Conservation (phyloP, 768 basidiomycete genomes). For the Amanita pseudoporphyria region DNA sequence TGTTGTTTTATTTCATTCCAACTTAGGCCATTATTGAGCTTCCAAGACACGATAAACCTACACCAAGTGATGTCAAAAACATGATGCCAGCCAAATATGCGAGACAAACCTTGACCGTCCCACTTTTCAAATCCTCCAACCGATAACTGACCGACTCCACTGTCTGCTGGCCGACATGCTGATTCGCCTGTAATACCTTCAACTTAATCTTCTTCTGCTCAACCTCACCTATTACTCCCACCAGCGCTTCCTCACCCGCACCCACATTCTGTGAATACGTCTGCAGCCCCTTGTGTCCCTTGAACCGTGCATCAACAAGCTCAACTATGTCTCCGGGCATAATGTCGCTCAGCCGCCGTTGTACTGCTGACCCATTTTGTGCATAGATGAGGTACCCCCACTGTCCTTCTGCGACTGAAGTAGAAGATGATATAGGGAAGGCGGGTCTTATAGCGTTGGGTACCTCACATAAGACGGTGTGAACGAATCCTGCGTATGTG, state of each 20-base stretch:
- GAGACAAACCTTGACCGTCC: slow-evolving; percentile 56
- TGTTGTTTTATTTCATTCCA: too few relatives aligned
- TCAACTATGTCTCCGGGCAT: slow-evolving; percentile 80
- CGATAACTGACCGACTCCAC: slow-evolving; percentile 82
- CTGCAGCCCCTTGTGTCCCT: slow-evolving; percentile 76
- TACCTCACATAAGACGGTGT: slow-evolving; percentile 54
- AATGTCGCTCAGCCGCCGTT: slow-evolving; percentile 69
- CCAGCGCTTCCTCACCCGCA: slow-evolving; percentile 38
- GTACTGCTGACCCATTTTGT: slow-evolving; percentile 58
- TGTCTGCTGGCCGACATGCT: slow-evolving; percentile 71
- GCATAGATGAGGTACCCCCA: slow-evolving; percentile 74
- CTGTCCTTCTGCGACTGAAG: slow-evolving; percentile 20
- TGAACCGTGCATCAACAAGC: slow-evolving; percentile 60
- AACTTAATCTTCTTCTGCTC: slow-evolving; percentile 86
- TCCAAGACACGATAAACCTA: slow-evolving; percentile 35
- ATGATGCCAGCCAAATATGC: not conserved
- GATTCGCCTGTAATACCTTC: slow-evolving; percentile 78
- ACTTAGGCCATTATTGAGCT: slow-evolving; percentile 8
- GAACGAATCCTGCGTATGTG: slow-evolving; percentile 70
- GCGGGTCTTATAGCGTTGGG: slow-evolving; percentile 35
- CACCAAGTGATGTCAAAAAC: not conserved
- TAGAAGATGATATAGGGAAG: too few relatives aligned
- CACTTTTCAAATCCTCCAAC: slow-evolving; percentile 83
- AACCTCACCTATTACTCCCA: slow-evolving; percentile 75
- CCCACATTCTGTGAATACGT: slow-evolving; percentile 56